Conservation (phyloP, 2,329 filamentous ascomycete species). For the Whalleya microplaca region DNA sequence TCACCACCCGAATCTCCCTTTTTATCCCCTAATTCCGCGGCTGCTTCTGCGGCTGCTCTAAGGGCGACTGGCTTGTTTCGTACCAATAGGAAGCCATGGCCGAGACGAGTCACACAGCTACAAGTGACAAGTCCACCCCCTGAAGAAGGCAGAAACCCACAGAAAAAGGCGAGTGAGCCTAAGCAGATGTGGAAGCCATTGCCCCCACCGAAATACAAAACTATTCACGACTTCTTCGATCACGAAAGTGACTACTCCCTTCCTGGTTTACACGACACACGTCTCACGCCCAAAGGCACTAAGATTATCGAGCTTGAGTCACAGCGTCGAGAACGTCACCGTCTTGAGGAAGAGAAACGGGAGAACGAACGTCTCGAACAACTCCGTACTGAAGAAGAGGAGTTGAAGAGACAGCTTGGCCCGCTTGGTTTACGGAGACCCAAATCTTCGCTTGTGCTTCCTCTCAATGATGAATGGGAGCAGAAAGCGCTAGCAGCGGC, state of each 20-base stretch:
- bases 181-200: conserved; percentile 8
- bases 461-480: conserved; percentile 29
- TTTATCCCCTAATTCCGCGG: conserved; percentile 11
- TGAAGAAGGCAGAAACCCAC: not conserved
- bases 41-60: conserved; percentile 12
- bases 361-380: conserved; percentile 3
- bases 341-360: conserved; percentile 8
- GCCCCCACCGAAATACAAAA: conserved; percentile 19
- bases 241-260: conserved; percentile 28
- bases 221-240: conserved; percentile 29
- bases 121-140: conserved; percentile 11
- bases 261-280: conserved; percentile 22
- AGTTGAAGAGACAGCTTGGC: conserved; percentile 11
- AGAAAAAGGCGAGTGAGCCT: not conserved
- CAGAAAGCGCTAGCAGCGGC: conserved; percentile 22
- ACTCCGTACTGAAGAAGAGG: conserved; percentile 11
- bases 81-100: conserved; percentile 3
- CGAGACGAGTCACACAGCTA: not conserved
- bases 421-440: conserved; percentile 30
- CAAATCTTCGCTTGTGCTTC: conserved; percentile 23
- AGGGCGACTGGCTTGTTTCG: conserved; percentile 13
- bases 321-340: conserved; percentile 14
- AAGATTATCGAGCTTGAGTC: conserved; percentile 21
- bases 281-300: conserved; percentile 9
- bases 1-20: conserved; percentile 14